These are phyloP conservation scores for Pyrenula massariospora DNA, from an alignment of 495 filamentous ascomycete species.

Conservation along the genomic window DNA sequence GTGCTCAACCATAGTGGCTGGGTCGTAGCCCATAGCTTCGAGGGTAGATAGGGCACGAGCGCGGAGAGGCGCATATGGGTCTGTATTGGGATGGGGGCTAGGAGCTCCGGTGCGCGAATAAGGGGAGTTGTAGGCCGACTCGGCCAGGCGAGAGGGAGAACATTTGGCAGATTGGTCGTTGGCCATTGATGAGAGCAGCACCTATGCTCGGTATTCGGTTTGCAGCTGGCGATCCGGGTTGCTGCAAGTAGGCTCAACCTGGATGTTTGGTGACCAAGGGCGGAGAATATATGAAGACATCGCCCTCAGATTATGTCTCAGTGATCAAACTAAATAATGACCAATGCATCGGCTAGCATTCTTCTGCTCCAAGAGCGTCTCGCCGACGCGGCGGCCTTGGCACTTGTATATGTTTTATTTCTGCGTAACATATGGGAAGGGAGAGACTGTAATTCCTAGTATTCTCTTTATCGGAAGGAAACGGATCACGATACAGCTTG, in stretches of 20 bases:
- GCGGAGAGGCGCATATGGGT: constrained; percentile 16
- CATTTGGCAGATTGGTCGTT: background rate
- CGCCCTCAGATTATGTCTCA: background rate
- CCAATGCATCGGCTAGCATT: background rate
- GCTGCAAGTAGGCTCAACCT: background rate
- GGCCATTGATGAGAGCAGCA: background rate
- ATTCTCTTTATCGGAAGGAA: background rate
- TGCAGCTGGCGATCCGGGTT: background rate
- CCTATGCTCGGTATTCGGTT: background rate
- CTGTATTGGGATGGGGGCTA: constrained; percentile 14
- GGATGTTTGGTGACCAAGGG: background rate
- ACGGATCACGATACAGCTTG: background rate
- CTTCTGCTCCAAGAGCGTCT: background rate
- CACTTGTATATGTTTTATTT: background rate
- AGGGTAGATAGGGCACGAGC: constrained; percentile 13
- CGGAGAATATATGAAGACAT: background rate
- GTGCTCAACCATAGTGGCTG: constrained; percentile 20
- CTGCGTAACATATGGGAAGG: background rate
- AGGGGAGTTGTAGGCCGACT: constrained; percentile 16
- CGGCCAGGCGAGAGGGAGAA: constrained; percentile 4
- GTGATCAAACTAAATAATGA: background rate
- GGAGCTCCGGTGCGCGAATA: constrained; percentile 16
- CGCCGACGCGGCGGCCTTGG: background rate
- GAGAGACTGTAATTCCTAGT: background rate
- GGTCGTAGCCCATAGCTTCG: constrained; percentile 21